Evolutionary conservation across 2,329 filamentous ascomycete species (phyloP).

Genomic region (Fusarium napiforme): DNA sequence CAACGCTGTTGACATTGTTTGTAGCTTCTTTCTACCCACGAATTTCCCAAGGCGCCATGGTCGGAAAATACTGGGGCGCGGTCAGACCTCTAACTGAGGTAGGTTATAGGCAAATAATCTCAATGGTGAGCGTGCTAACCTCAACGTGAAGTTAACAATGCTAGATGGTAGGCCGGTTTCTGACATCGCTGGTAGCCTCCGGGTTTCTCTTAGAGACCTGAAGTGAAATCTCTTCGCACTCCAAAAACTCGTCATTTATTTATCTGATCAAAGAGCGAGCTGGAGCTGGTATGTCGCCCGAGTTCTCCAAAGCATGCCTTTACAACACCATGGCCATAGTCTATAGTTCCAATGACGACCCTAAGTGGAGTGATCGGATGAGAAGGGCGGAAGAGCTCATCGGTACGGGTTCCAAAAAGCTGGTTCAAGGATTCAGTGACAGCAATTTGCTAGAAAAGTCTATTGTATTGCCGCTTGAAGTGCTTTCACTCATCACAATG

Average conservation of each 20-base stretch:
- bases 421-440: constrained; percentile 49
- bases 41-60: constrained; percentile 51
- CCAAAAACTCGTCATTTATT: constrained; percentile 44
- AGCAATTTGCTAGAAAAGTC: constrained; percentile 50
- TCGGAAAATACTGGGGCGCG: constrained; percentile 58
- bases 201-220: constrained; percentile 38
- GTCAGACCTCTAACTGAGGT: constrained; percentile 47
- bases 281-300: constrained; percentile 49
- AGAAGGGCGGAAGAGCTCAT: constrained; percentile 46
- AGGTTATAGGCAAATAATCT: constrained; percentile 4
- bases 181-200: constrained; percentile 23
- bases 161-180: not conserved
- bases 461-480: constrained; percentile 55
- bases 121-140: constrained; percentile 7
- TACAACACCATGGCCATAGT: constrained; percentile 54
- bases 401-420: constrained; percentile 50
- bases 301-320: constrained; percentile 55
- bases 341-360: constrained; percentile 35
- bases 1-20: constrained; percentile 54
- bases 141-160: constrained; percentile 13
- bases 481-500: constrained; percentile 54
- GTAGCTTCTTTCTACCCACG: constrained; percentile 56
- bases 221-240: constrained; percentile 44
- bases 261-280: constrained; percentile 43
- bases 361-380: constrained; percentile 47